Evolutionary conservation across 208 protist genomes (phyloP), one percentile per base, ranked within the genome.

Genomic region (Leishmania amazonensis): DNA sequence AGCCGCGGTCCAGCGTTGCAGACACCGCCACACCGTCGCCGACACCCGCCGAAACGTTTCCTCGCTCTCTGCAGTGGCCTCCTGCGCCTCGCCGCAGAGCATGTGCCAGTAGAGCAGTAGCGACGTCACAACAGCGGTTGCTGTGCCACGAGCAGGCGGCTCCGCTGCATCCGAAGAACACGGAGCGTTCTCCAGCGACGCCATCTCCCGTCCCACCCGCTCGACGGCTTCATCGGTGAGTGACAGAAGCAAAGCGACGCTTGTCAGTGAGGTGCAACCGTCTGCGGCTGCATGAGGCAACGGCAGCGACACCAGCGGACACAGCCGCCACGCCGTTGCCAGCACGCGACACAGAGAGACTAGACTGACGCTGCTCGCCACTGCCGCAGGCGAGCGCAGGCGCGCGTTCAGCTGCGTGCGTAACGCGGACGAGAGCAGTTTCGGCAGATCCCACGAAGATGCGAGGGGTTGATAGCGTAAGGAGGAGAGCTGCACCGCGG

Each of bases 361-460:
- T 65, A 28, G 9, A 13, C 71, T 65, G 70, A 64, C 57, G 45
- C 68, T 72, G 60, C n/a, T 65, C 38, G 24, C 35, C 42, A 17
- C 60, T 45, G 38, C n/a, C 11, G 60, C 67, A 19, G 76, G 3
- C 3, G 65, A 17, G 9, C 68, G n/a, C 57, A 78, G 15, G 7
- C 75, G 80, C 58, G 73, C 68, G 62, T 82, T 85, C 6, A 81
- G 71, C 62, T 82, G 76, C 31, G 64, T 64, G 24, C 84, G 87
- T 5, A 83, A 68, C 11, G 75, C 76, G 57, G 82, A 76, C 49
- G 82, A 83, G 51, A 84, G 76, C 13, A 88, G 40, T 71, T 85
- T 84, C 1, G 80, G 79, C 38, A 90, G 28, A 62, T 85, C 85
- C 87, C 87, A 90, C 15, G 79, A 73, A 13, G 76, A 81, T 17